Conservation (phyloP, 371 early-diverging fungal species). For the Dinochytrium kinnereticum region DNA sequence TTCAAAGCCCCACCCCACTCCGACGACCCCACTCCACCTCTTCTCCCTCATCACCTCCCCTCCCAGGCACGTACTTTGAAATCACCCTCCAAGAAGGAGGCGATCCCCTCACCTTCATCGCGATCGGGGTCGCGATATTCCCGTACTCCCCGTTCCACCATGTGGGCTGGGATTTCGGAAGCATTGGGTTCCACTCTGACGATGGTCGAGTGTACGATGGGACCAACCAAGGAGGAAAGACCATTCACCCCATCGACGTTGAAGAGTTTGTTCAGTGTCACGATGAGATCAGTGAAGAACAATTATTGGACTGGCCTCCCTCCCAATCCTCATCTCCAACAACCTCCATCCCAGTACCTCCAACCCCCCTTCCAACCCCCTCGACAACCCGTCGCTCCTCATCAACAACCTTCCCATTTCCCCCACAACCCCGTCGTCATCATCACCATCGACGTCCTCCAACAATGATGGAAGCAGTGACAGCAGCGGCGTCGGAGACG, state of each 20-base stretch:
- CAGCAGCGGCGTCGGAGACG: background rate
- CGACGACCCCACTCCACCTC: background rate
- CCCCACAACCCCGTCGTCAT: background rate
- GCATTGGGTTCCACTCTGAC: slow-evolving; percentile 38
- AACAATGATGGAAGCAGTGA: background rate
- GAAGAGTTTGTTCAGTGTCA: background rate
- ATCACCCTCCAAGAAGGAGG: slow-evolving; percentile 16
- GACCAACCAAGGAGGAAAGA: slow-evolving; percentile 15
- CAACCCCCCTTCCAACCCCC: background rate
- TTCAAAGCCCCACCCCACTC: slow-evolving; percentile 10
- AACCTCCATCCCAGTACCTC: background rate
- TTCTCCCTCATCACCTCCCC: background rate
- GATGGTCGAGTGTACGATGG: slow-evolving; percentile 35
- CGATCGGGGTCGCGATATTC: slow-evolving; percentile 28
- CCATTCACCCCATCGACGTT: background rate
- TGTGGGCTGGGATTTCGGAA: slow-evolving; percentile 38
- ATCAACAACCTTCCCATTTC: background rate
- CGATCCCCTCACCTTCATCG: slow-evolving; percentile 23
- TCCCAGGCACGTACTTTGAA: slow-evolving; percentile 24
- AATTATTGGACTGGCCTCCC: background rate
- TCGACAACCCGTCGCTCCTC: background rate
- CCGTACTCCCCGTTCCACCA: slow-evolving; percentile 43
- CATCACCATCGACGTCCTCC: background rate
- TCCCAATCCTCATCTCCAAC: background rate
- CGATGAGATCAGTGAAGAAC: background rate